A percentile compares a stretch with the other conserved stretches of the same genome.
Conservation (phyloP, 1,284 basidiomycete genomes). For the Wolfiporia cocos region DNA sequence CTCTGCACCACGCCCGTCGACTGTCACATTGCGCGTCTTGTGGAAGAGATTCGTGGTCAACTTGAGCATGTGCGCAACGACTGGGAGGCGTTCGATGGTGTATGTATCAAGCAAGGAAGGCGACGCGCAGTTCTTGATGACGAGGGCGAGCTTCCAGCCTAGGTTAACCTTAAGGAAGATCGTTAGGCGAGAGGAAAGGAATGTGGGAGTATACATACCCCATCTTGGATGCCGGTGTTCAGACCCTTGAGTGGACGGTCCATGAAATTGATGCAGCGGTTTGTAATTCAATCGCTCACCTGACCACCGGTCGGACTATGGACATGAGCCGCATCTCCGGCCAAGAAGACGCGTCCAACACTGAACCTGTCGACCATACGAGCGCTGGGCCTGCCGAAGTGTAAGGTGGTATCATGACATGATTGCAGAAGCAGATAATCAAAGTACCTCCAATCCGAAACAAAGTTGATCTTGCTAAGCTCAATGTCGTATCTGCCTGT, state of each 20-base stretch:
- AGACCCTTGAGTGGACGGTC: conserved; percentile 1
- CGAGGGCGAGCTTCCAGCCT: too few relatives aligned
- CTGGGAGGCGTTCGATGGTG: conserved; percentile 22
- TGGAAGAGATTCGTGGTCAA: conserved; percentile 11
- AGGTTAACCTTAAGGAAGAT: conserved; percentile 19
- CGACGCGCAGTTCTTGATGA: too few relatives aligned
- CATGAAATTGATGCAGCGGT: not conserved
- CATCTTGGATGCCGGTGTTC: conserved; percentile 9
- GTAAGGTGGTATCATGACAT: not conserved
- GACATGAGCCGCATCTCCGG: conserved; percentile 25
- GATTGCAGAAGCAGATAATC: not conserved
- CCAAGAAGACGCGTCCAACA: too few relatives aligned
- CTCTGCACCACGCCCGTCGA: not conserved
- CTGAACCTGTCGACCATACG: too few relatives aligned
- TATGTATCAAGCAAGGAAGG: conserved; percentile 20
- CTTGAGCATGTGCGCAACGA: conserved; percentile 20
- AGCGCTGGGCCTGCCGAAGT: too few relatives aligned
- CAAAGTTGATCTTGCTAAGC: conserved; percentile 29
- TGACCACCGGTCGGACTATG: conserved; percentile 27
- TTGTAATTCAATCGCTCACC: conserved; percentile 14
- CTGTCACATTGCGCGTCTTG: not conserved
- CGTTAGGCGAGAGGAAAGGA: not conserved
- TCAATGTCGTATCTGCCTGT: conserved; percentile 30
- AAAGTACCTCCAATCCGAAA: conserved; percentile 30
- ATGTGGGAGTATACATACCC: not conserved